Base-by-base conservation (phyloP, 1,284 basidiomycete genomes). In the Ustilago hordei region DNA sequence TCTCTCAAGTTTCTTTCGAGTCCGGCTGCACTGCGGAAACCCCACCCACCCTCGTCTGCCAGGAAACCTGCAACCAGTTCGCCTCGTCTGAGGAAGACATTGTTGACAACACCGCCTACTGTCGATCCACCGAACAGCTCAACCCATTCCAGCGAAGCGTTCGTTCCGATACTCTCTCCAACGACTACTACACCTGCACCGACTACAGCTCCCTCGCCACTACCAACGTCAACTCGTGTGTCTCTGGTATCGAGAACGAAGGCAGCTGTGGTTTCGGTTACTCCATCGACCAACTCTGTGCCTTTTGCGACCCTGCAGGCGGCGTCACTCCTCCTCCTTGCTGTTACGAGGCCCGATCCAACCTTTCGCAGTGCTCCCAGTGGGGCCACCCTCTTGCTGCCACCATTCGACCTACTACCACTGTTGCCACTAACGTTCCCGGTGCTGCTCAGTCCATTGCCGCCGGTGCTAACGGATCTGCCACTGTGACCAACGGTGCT, bases 221-320 rank as follows among this genome's bases (percentile, higher is more conserved):
- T 8, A 85, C 86, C 64, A 81, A 87, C 61, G 74, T 82, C 35
- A 60, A 69, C 3, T 84, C 85, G 12, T 89, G 88, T 72, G 84
- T 88, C 28, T 36, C 64, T 8, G 88, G 88, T 9, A 67, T 74
- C 38, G 68, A 63, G 45, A 88, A 88, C 73, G 88, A 89, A 71
- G 81, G 78, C 23, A 88, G 87, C 81, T 89, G 88, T 69, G 88
- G 88, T 11, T 89, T 81, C 60, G 87, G 86, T 2, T 80, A 67
- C 55, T 85, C 82, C 8, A 86, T 82, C 12, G 71, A 71, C 19
- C 86, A 88, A 68, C 76, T 88, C 15, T 89, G 88, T 67, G 74
- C 64, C 9, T 87, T 82, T 75, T 89, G 88, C 65, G 79, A 82
- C 62, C 77, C 79, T 43, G 43, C 78, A 13, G 77, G 77, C 50